These are phyloP conservation scores for Tripterygium wilfordii DNA, from an alignment of 177 flowering plant species.

Conservation along the genomic window DNA sequence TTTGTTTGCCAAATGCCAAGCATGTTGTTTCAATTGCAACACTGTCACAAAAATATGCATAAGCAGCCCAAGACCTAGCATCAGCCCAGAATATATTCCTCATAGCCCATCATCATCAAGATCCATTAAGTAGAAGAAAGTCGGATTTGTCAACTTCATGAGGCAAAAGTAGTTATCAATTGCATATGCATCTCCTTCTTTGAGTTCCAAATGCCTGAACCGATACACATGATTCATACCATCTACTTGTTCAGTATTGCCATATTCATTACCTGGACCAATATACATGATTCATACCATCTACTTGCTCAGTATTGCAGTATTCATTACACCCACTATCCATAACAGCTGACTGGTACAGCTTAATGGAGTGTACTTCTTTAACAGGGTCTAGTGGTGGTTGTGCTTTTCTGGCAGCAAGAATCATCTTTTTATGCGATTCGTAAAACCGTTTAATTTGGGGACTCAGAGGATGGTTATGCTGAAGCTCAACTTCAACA, in stretches of 20 bases:
- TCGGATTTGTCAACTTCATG: constrained; percentile 29
- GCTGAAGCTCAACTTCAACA: constrained; percentile 39
- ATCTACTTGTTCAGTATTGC: too few relatives aligned
- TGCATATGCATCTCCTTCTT: constrained; percentile 36
- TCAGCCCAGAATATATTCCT: constrained; percentile 40
- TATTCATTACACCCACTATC: constrained; percentile 17
- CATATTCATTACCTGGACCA: constrained; percentile 30
- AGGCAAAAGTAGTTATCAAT: constrained; percentile 28
- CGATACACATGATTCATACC: constrained; percentile 14
- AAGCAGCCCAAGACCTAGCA: constrained; percentile 25
- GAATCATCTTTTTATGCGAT: constrained; percentile 36
- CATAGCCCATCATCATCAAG: constrained; percentile 28
- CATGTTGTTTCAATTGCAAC: constrained; percentile 28
- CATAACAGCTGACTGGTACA: constrained; percentile 23
- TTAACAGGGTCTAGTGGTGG: constrained; percentile 20
- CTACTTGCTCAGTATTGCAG: constrained; percentile 14
- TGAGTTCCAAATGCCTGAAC: constrained; percentile 31
- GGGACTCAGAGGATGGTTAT: constrained; percentile 40
- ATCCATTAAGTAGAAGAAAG: constrained; percentile 35
- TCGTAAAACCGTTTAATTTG: constrained; percentile 30
- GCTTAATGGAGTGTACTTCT: constrained; percentile 32
- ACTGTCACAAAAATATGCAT: constrained; percentile 19
- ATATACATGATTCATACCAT: constrained; percentile 14
- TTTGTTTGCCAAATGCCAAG: constrained; percentile 27
- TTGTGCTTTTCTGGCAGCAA: constrained; percentile 26